Base-by-base conservation (phyloP, 176 grass and related monocot genomes). In the Miscanthus lutarioriparius region DNA sequence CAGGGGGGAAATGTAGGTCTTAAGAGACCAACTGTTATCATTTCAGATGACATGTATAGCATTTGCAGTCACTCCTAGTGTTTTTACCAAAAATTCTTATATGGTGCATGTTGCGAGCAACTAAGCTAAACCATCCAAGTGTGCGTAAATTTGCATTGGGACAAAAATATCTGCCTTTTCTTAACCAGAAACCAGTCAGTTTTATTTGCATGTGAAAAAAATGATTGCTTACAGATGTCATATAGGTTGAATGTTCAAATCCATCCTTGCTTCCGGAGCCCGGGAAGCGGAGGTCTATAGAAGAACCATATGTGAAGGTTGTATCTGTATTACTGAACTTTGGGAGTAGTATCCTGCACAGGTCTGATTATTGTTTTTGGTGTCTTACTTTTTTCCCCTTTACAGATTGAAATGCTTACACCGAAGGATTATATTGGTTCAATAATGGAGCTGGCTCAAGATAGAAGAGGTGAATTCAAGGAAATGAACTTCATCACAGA, bases 301-400 rank as follows among this genome's bases (percentile, higher is more conserved):
- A 98, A 95, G 95, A 98, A 87, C 95, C 95, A 65, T 93, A 88
- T 86, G 93, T 95, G 59, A 98, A 90, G 95, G 95, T 97, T 84
- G 64, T 86, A 83, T 63, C 40, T 80, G 5, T 72, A 67, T 77
- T 54, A 2, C 22, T 70, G 43, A 77, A 59, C 10, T 85, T 76
- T 73, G 51, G 38, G 54, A 53, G 43, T 76, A 77, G 17, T 35
- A 32, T 63, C 81, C 5, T 82, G 11, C 43, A 72, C 16, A 10
- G 53, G 48, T 70, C 35, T 87, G 40, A 79, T 78, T 73, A 39
- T 68, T 53, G 17, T 82, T 63, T 89, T 77, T 85, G 65, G 26
- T 75, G 20, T 76, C 37, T 68, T 19, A 9, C 25, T 80, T 67
- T n/a, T 64, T 45, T 45, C 53, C 37, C 9, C 62, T 23, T 12